phyloP scores from a whole-genome alignment of 2,329 filamentous ascomycete genomes.

The Fusarium decemcellulare region DNA sequence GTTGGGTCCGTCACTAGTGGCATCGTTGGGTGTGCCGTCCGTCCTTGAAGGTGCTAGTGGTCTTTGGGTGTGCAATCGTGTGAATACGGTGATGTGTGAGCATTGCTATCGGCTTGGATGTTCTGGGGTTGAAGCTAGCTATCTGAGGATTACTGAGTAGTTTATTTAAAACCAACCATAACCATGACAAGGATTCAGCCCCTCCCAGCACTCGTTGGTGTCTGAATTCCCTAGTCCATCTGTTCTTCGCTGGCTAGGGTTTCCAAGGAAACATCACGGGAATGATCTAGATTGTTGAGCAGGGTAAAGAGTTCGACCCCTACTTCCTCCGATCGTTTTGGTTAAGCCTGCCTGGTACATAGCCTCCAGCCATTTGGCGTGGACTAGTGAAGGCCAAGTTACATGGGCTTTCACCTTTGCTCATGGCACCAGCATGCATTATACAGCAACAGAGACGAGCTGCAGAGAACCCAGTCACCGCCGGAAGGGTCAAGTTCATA shows the following conservation, averaged over 20 bases:
- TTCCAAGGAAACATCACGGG: constrained; percentile 13
- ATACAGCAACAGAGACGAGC: too few species aligned
- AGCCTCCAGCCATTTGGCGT: neutral
- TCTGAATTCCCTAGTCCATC: neutral
- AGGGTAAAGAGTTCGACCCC: constrained; percentile 1
- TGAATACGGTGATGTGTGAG: neutral
- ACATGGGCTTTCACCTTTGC: too few species aligned
- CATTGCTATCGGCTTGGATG: neutral
- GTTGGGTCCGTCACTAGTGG: constrained; percentile 16
- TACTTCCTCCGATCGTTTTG: neutral
- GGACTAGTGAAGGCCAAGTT: too few species aligned
- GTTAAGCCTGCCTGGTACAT: neutral
- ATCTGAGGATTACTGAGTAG: neutral
- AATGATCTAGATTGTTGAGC: constrained; percentile 15
- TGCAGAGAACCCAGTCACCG: too few species aligned
- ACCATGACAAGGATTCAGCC: constrained; percentile 4
- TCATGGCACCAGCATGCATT: too few species aligned
- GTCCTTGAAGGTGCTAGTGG: neutral
- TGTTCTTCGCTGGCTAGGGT: neutral
- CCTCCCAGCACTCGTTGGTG: neutral
- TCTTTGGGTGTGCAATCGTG: neutral
- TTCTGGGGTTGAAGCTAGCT: neutral
- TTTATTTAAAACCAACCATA: constrained; percentile 2
- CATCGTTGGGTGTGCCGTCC: neutral
- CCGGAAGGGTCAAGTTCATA: too few species aligned